Evolutionary conservation across 2,329 filamentous ascomycete species (phyloP).

Genomic region (Aspergillus sp.): DNA sequence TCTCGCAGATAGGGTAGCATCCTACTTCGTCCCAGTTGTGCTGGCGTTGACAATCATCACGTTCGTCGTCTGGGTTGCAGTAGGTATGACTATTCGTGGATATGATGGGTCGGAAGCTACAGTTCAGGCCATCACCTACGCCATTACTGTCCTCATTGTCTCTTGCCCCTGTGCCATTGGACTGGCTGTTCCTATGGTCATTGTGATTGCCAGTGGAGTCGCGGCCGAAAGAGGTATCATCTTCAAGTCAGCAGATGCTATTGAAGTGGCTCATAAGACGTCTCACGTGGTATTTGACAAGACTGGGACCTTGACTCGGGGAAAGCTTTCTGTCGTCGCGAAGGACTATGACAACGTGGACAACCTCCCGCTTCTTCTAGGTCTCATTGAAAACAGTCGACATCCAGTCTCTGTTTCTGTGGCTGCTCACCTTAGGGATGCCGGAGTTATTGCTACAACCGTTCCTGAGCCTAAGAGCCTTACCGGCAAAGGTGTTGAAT

Average conservation of each 20-base stretch:
- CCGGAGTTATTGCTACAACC: slow-evolving; percentile 10
- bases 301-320: slow-evolving; percentile 71
- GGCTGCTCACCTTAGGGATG: slow-evolving; percentile 39
- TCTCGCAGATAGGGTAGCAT: slow-evolving; percentile 66
- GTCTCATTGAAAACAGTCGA: slow-evolving; percentile 44
- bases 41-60: slow-evolving; percentile 58
- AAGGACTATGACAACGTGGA: slow-evolving; percentile 13
- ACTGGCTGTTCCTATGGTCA: slow-evolving; percentile 74
- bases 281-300: slow-evolving; percentile 77
- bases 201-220: slow-evolving; percentile 68
- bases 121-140: slow-evolving; percentile 65
- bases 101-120: slow-evolving; percentile 48
- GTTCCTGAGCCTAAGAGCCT: slow-evolving; percentile 26
- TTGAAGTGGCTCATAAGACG: slow-evolving; percentile 62
- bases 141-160: slow-evolving; percentile 70
- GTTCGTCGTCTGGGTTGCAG: slow-evolving; percentile 64
- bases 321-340: slow-evolving; percentile 46
- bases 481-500: slow-evolving; percentile 34
- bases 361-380: slow-evolving; percentile 32
- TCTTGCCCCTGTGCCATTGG: slow-evolving; percentile 80
- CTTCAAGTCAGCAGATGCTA: slow-evolving; percentile 65
- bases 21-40: slow-evolving; percentile 68
- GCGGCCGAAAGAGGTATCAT: slow-evolving; percentile 66
- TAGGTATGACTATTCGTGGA: slow-evolving; percentile 51
- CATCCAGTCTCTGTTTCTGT: slow-evolving; percentile 57